A percentile compares a stretch with the other conserved stretches of the same genome.
Conservation (phyloP, 768 basidiomycete species). For the Pleurotus ostreatus region DNA sequence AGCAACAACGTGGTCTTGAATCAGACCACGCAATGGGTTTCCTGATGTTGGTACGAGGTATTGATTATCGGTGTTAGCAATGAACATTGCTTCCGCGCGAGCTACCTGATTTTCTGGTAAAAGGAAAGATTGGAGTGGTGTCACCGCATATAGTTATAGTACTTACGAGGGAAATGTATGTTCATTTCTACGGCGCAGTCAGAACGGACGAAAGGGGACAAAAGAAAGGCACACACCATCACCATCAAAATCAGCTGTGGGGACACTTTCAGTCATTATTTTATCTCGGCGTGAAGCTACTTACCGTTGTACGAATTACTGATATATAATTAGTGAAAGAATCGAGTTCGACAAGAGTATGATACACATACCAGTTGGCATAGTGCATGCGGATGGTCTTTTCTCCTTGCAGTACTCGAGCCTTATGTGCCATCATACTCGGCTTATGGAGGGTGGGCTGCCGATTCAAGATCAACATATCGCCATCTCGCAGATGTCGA, state of each 20-base stretch:
- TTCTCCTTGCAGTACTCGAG: constrained; percentile 88
- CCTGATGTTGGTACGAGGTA: constrained; percentile 99
- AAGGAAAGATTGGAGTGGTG: neutral
- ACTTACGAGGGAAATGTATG: constrained; percentile 96
- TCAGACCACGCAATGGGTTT: constrained; percentile 93
- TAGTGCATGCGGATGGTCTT: constrained; percentile 99
- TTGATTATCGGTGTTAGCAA: constrained; percentile 98
- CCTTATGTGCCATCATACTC: constrained; percentile 98
- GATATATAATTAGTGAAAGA: neutral
- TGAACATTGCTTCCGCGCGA: constrained; percentile 87
- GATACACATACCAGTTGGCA: constrained; percentile 80
- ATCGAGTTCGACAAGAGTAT: neutral
- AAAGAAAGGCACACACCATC: constrained; percentile 52
- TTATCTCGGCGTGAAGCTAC: constrained; percentile 15
- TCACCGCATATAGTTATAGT: neutral
- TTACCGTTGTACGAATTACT: constrained; percentile 97
- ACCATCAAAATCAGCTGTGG: constrained; percentile 84
- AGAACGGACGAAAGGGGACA: constrained; percentile 13
- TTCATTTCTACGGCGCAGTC: constrained; percentile 79
- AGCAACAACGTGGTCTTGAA: constrained; percentile 98
- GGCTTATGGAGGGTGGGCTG: constrained; percentile 99
- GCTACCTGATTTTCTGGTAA: constrained; percentile 86
- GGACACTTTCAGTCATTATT: neutral
- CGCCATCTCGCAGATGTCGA: constrained; percentile 90
- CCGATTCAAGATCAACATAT: constrained; percentile 92